These are phyloP conservation scores for Pseudoturritis turrita DNA, from an alignment of 345 rosid genomes.

Conservation along the genomic window DNA sequence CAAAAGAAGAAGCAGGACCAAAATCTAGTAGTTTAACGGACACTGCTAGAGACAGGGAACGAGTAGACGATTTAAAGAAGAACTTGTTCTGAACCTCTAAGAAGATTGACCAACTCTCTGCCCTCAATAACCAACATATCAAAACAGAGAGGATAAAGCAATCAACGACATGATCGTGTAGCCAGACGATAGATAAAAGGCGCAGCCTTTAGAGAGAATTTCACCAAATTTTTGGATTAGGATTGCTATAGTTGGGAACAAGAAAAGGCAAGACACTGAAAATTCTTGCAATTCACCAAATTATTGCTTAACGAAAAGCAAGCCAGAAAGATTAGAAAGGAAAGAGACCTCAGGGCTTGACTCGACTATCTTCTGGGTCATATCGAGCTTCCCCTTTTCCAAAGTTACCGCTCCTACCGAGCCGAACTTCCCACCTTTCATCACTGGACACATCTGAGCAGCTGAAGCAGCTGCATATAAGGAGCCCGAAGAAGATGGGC, in stretches of 20 bases:
- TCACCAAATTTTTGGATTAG: background rate
- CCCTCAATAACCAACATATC: background rate
- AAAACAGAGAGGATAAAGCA: background rate
- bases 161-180: too few species aligned
- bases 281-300: background rate
- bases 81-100: background rate
- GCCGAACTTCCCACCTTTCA: conserved; percentile 65
- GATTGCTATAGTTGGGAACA: background rate
- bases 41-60: background rate
- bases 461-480: conserved; percentile 18
- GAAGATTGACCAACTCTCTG: background rate
- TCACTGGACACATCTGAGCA: conserved; percentile 53
- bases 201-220: background rate
- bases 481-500: conserved; percentile 24
- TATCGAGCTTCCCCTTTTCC: conserved; percentile 83
- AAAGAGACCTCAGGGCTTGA: conserved; percentile 70
- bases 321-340: background rate
- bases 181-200: background rate
- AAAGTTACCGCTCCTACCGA: conserved; percentile 77
- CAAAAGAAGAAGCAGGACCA: background rate
- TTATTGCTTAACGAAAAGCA: background rate
- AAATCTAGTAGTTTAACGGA: background rate
- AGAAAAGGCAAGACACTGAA: background rate
- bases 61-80: background rate
- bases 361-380: conserved; percentile 52